Evolutionary conservation across 2,329 filamentous ascomycete genomes (phyloP).

Genomic region (Fusarium drepaniforme): DNA sequence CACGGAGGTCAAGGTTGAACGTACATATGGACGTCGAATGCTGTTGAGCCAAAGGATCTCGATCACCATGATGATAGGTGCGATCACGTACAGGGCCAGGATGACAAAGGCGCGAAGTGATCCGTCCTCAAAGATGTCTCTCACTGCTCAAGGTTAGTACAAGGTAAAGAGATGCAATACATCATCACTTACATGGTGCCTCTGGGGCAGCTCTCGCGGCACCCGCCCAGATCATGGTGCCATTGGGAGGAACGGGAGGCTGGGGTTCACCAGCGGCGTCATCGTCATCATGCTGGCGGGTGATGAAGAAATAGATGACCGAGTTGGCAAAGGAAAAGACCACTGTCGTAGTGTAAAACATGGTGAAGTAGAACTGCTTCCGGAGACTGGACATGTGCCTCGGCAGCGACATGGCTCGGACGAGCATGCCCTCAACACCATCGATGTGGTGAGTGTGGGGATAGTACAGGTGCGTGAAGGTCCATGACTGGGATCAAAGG

Average conservation of each 20-base stretch:
- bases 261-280: conserved; percentile 21
- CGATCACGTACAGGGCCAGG: conserved; percentile 59
- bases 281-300: conserved; percentile 46
- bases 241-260: conserved; percentile 7
- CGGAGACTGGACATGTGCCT: conserved; percentile 54
- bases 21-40: conserved; percentile 63
- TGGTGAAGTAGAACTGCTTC: conserved; percentile 61
- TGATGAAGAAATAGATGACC: conserved; percentile 62
- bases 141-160: conserved; percentile 51
- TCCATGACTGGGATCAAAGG: conserved; percentile 58
- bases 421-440: conserved; percentile 51
- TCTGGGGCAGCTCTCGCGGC: conserved; percentile 17
- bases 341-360: conserved; percentile 62
- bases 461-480: conserved; percentile 63
- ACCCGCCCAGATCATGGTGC: conserved; percentile 23
- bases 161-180: conserved; percentile 4
- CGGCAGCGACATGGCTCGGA: conserved; percentile 60
- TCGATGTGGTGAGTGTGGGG: conserved; percentile 56
- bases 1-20: conserved; percentile 26
- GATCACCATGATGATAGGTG: conserved; percentile 56
- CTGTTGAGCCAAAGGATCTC: conserved; percentile 65
- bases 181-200: conserved; percentile 31
- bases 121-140: conserved; percentile 61
- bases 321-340: conserved; percentile 64
- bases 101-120: conserved; percentile 62